Evolutionary conservation across 1,284 basidiomycete species (phyloP).

Genomic region (Fomitopsis schrenkii): DNA sequence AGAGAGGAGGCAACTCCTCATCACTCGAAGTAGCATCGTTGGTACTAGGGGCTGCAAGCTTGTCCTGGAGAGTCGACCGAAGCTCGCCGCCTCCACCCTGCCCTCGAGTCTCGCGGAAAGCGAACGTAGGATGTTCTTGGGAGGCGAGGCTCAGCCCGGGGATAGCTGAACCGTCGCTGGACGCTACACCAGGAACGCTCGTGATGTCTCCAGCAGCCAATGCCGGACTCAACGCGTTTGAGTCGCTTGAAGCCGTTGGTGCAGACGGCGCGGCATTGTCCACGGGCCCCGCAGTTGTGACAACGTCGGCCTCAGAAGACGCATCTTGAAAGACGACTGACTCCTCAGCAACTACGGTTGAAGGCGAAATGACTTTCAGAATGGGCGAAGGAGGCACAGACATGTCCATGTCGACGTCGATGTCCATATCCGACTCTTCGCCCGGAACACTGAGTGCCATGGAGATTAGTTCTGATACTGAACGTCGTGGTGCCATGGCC

Average conservation of each 20-base stretch:
- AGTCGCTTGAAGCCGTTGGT: background rate
- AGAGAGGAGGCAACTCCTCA: background rate
- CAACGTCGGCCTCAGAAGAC: background rate
- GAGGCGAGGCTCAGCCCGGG: background rate
- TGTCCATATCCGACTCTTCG: conserved; percentile 2
- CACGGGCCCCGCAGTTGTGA: background rate
- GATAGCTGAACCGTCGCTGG: background rate
- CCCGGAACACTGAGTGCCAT: background rate
- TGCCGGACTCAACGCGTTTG: background rate
- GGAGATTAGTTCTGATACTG: too few relatives aligned
- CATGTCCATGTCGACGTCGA: conserved; percentile 5
- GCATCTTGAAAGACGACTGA: background rate
- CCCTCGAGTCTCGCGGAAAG: background rate
- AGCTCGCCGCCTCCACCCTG: too few relatives aligned
- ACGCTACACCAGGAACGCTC: background rate
- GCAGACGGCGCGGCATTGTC: background rate
- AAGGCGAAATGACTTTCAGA: background rate
- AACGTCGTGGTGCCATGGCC: background rate
- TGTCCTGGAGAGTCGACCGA: too few relatives aligned
- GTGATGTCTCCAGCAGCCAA: background rate
- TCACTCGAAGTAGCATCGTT: background rate
- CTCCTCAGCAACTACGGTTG: background rate
- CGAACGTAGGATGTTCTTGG: background rate
- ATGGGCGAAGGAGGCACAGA: conserved; percentile 1
- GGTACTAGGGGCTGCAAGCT: too few relatives aligned